phyloP scores from a whole-genome alignment of 2,329 filamentous ascomycete species.

The Apiospora pterosperma region DNA sequence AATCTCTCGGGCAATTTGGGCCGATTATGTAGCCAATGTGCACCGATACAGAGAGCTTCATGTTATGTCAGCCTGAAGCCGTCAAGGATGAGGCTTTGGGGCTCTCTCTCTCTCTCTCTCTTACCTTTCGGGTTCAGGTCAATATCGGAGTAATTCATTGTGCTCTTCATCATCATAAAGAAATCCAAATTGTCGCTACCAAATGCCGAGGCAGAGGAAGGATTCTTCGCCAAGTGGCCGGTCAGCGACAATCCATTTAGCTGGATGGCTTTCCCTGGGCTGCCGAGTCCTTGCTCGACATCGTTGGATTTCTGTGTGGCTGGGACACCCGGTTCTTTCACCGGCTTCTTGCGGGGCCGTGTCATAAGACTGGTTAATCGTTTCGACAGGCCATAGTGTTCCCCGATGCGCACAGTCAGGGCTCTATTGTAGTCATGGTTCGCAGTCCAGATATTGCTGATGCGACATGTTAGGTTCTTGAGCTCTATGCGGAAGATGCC shows the following conservation, averaged over 20 bases:
- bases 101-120: too few relatives aligned
- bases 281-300: background rate
- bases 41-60: slow-evolving; percentile 66
- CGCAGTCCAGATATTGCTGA: slow-evolving; percentile 68
- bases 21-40: slow-evolving; percentile 57
- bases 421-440: slow-evolving; percentile 49
- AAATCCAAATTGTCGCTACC: slow-evolving; percentile 29
- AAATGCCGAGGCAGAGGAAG: background rate
- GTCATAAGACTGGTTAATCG: slow-evolving; percentile 61
- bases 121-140: slow-evolving; percentile 65
- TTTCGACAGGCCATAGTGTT: slow-evolving; percentile 65
- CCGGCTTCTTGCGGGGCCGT: slow-evolving; percentile 11
- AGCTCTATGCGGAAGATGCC: background rate
- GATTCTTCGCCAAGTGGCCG: background rate
- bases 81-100: background rate
- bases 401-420: slow-evolving; percentile 51
- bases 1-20: slow-evolving; percentile 19
- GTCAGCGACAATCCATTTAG: background rate
- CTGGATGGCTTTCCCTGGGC: background rate
- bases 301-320: background rate
- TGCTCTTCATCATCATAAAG: slow-evolving; percentile 58
- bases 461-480: background rate
- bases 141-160: slow-evolving; percentile 74
- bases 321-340: background rate
- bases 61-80: slow-evolving; percentile 1